Conservation (phyloP, 148 eudicot genomes). For the Chenopodium formosanum region DNA sequence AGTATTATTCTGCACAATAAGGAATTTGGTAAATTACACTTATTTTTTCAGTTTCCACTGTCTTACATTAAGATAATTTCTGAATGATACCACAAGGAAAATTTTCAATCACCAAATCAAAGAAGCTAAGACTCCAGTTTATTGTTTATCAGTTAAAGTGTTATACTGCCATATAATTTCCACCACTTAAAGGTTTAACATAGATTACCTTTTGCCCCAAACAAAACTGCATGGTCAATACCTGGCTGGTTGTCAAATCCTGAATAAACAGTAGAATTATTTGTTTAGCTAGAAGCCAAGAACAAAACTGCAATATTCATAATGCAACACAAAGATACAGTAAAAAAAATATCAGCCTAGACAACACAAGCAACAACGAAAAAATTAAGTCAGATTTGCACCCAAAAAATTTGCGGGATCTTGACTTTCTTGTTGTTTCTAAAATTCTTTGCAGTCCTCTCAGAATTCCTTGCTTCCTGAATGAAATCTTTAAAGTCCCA, state of each 20-base stretch:
- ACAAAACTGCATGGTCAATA: conserved; percentile 88
- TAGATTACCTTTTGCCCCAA: conserved; percentile 68
- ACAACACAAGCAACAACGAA: not conserved
- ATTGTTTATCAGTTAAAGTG: too few relatives aligned
- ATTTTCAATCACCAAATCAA: not conserved
- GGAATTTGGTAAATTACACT: too few relatives aligned
- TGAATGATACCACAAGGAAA: too few relatives aligned
- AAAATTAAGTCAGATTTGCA: conserved; percentile 23
- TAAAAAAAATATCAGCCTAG: not conserved
- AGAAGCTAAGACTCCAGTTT: not conserved
- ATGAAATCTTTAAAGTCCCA: conserved; percentile 57
- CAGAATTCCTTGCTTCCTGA: conserved; percentile 81
- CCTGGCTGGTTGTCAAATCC: conserved; percentile 76
- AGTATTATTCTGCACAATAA: too few relatives aligned
- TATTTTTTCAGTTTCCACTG: too few relatives aligned
- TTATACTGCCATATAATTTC: too few relatives aligned
- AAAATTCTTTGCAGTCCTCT: conserved; percentile 72
- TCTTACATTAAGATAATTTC: too few relatives aligned
- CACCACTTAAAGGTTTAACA: conserved; percentile 1
- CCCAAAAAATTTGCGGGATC: conserved; percentile 80
- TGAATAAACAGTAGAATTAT: conserved; percentile 33
- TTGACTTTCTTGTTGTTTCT: conserved; percentile 46
- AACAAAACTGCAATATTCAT: not conserved
- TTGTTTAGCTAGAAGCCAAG: conserved; percentile 15
- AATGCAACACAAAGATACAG: not conserved